These are phyloP conservation scores for Calonectria crousiana DNA, from an alignment of 2,329 filamentous ascomycete genomes.

Conservation along the genomic window DNA sequence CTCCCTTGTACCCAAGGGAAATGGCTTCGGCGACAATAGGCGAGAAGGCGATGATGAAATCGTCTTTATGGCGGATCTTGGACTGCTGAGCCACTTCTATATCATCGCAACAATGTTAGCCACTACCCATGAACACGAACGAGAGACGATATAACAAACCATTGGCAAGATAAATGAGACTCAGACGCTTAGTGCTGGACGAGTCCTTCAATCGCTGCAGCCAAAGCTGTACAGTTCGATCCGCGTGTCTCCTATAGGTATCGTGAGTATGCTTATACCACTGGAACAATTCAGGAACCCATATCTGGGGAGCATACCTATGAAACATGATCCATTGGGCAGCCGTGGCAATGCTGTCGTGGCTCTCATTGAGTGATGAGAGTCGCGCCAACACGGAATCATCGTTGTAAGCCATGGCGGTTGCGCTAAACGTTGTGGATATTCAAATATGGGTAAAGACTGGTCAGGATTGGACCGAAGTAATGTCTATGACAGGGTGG, in stretches of 20 bases:
- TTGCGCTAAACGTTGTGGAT: not conserved
- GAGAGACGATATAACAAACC: constrained; percentile 64
- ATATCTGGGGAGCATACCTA: constrained; percentile 68
- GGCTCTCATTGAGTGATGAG: constrained; percentile 94
- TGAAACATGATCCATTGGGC: constrained; percentile 99
- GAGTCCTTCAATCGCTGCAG: constrained; percentile 90
- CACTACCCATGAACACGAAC: not conserved
- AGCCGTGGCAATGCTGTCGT: constrained; percentile 95
- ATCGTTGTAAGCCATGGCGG: constrained; percentile 89
- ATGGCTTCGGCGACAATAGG: constrained; percentile 94
- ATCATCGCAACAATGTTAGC: constrained; percentile 16
- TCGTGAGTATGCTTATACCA: constrained; percentile 13
- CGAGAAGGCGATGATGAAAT: constrained; percentile 92
- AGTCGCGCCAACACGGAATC: constrained; percentile 96
- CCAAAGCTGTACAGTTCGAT: constrained; percentile 93
- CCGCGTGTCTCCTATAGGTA: constrained; percentile 81
- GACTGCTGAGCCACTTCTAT: constrained; percentile 96
- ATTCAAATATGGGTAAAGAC: constrained; percentile 1
- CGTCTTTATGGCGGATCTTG: constrained; percentile 90
- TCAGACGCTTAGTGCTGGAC: constrained; percentile 85
- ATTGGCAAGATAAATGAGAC: constrained; percentile 94
- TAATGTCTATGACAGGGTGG: constrained; percentile 14
- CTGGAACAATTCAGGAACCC: not conserved
- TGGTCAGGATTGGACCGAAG: not conserved
- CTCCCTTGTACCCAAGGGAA: constrained; percentile 89